phyloP scores from a whole-genome alignment of 179 eudicot species.

The Spergularia azorica region DNA sequence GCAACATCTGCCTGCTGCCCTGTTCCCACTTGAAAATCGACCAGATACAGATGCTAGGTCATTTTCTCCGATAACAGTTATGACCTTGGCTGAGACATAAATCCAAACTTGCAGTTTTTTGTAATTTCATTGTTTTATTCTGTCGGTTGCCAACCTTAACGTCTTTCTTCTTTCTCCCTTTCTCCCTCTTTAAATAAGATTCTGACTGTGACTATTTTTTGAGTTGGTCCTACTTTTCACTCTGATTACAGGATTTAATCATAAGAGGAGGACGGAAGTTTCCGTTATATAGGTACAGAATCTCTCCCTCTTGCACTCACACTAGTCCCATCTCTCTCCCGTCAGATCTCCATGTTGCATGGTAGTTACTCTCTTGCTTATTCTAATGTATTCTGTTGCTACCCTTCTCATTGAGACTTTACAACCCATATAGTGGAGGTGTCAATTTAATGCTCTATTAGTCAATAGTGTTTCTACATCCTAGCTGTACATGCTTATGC shows the following conservation, averaged over 20 bases:
- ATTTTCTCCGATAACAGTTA: background rate
- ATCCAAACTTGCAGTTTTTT: background rate
- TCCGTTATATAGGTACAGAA: slow-evolving; percentile 83
- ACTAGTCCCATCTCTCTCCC: background rate
- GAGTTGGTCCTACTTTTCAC: slow-evolving; percentile 18
- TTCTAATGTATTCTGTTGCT: background rate
- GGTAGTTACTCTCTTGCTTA: background rate
- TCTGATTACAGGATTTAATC: slow-evolving; percentile 63
- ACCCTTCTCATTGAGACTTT: background rate
- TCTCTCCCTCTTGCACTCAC: background rate
- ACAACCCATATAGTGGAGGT: background rate
- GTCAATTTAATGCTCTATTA: background rate
- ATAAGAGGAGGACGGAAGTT: slow-evolving; percentile 80
- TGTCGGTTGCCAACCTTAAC: background rate
- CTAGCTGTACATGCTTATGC: too few relatives aligned
- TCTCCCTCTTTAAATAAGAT: background rate
- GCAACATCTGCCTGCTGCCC: background rate
- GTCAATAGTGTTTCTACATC: too few relatives aligned
- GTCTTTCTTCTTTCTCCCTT: background rate
- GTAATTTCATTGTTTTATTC: background rate
- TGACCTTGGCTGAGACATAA: background rate
- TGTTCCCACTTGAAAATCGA: background rate
- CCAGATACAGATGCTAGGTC: background rate
- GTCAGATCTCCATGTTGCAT: background rate
- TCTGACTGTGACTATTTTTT: background rate